Conservation (phyloP, 163 green algal species). For the Dunaliella salina region DNA sequence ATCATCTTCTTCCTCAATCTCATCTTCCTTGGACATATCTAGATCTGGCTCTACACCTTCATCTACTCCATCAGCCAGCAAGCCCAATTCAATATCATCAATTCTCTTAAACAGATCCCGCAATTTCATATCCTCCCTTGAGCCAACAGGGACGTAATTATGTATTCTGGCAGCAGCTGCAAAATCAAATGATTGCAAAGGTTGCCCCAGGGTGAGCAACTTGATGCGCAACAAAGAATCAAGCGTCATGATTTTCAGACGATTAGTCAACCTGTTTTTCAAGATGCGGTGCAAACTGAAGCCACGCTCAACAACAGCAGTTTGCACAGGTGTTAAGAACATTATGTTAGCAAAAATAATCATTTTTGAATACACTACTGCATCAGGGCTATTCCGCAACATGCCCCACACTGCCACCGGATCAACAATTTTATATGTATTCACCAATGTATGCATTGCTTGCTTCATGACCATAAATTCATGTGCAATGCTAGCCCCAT, state of each 20-base stretch:
- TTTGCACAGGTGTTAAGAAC: slow-evolving; percentile 1
- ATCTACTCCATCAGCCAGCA: neutral
- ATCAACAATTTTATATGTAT: neutral
- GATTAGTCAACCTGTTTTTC: neutral
- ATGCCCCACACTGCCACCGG: neutral
- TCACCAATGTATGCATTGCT: neutral
- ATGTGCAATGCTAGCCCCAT: neutral
- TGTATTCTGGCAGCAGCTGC: neutral
- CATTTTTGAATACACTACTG: neutral
- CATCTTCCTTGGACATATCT: neutral
- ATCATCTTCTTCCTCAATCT: neutral
- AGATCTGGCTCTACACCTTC: neutral
- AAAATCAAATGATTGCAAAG: neutral
- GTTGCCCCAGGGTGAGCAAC: neutral
- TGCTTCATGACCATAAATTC: neutral
- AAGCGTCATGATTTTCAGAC: neutral
- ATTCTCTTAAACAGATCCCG: neutral
- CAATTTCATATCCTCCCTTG: neutral
- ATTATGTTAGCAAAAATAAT: neutral
- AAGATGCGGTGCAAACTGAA: neutral
- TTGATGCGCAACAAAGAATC: neutral
- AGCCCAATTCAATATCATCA: neutral
- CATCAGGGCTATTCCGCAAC: neutral
- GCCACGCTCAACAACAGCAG: slow-evolving; percentile 1
- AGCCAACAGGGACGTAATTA: neutral